Conservation (phyloP, 345 rosid genomes). For the Kandelia obovata region DNA sequence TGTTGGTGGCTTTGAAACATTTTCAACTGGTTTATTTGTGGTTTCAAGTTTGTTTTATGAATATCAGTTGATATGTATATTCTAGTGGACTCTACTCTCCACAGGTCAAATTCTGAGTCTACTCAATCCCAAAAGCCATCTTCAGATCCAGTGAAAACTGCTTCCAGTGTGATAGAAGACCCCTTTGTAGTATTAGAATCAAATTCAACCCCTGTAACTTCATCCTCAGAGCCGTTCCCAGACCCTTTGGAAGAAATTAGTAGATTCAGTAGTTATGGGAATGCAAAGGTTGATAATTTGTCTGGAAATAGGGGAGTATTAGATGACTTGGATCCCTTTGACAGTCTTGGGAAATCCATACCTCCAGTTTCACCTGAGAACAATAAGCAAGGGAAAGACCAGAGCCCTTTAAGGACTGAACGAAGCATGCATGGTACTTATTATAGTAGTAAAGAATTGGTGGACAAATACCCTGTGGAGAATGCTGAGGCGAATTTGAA, state of each 20-base stretch:
- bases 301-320: conserved; percentile 40
- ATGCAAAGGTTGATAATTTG: conserved; percentile 37
- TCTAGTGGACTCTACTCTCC: conserved; percentile 4
- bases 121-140: conserved; percentile 38
- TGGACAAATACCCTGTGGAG: conserved; percentile 33
- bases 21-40: neutral
- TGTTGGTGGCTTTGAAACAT: neutral
- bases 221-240: conserved; percentile 34
- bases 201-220: conserved; percentile 36
- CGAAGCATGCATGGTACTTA: conserved; percentile 35
- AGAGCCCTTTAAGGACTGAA: conserved; percentile 44
- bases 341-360: conserved; percentile 52
- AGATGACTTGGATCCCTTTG: conserved; percentile 67
- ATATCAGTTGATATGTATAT: conserved; percentile 3
- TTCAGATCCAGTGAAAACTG: conserved; percentile 34
- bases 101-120: conserved; percentile 54
- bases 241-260: conserved; percentile 53
- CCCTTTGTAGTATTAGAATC: conserved; percentile 60
- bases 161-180: conserved; percentile 44
- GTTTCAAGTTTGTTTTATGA: neutral
- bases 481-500: conserved; percentile 35
- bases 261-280: conserved; percentile 40
- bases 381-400: conserved; percentile 46
- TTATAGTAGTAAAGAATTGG: conserved; percentile 37
- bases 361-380: conserved; percentile 43